These are phyloP conservation scores for Solanum tacnaense DNA, from an alignment of 257 asterid genomes.

Conservation along the genomic window DNA sequence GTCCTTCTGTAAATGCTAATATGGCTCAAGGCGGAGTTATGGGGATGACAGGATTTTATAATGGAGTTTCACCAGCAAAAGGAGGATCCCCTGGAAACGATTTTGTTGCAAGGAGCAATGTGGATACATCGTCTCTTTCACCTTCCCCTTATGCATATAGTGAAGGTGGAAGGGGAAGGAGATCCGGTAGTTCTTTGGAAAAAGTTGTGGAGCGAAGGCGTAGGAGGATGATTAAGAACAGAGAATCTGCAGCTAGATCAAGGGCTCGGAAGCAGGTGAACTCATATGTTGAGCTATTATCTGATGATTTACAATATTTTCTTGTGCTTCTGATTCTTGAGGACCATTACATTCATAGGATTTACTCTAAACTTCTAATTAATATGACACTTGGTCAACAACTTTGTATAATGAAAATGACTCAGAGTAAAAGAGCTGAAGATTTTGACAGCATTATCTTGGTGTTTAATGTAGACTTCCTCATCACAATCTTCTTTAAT, in stretches of 20 bases:
- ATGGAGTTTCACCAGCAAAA: constrained; percentile 28
- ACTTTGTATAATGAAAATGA: not conserved
- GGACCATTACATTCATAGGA: not conserved
- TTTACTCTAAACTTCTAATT: not conserved
- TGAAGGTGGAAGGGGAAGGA: constrained; percentile 46
- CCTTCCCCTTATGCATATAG: constrained; percentile 58
- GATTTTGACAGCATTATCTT: not conserved
- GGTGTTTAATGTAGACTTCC: not conserved
- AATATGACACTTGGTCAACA: not conserved
- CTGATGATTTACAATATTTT: not conserved
- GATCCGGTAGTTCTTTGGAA: constrained; percentile 24
- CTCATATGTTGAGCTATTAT: not conserved
- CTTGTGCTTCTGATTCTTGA: not conserved
- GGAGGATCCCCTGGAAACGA: constrained; percentile 59
- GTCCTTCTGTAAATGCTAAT: constrained; percentile 20
- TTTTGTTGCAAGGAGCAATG: constrained; percentile 23
- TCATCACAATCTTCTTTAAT: not conserved
- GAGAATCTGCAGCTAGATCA: constrained; percentile 52
- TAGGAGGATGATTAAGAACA: constrained; percentile 41
- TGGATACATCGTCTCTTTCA: constrained; percentile 47
- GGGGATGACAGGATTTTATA: constrained; percentile 35
- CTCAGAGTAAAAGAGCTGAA: not conserved
- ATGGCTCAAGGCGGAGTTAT: constrained; percentile 31
- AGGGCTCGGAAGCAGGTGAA: constrained; percentile 76
- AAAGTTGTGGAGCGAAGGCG: constrained; percentile 46